Percentiles rank a stretch among this genome's conserved stretches.
These are phyloP conservation scores for Xylaria sp. DNA, from an alignment of 2,329 filamentous ascomycete species.

Conservation along the genomic window DNA sequence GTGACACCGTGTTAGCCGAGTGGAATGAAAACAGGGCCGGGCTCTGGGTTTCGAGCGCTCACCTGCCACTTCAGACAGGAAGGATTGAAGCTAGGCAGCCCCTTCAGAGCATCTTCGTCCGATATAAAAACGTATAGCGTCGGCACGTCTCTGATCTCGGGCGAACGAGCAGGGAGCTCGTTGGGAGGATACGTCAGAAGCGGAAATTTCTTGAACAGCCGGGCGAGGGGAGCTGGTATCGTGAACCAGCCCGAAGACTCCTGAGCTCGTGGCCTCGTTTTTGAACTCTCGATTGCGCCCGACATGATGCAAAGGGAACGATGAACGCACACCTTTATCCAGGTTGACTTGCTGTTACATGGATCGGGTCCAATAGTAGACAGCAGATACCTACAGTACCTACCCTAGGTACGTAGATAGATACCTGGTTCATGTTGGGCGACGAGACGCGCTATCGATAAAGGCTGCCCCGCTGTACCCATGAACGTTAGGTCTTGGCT, in stretches of 20 bases:
- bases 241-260: conserved; percentile 52
- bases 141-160: conserved; percentile 50
- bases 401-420: too few species aligned
- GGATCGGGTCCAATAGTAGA: too few species aligned
- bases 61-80: conserved; percentile 97
- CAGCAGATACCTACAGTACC: too few species aligned
- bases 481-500: too few species aligned
- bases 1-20: background rate
- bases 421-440: too few species aligned
- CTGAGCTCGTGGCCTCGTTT: conserved; percentile 27
- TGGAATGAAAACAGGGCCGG: background rate
- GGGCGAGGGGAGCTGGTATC: conserved; percentile 77
- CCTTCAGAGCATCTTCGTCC: conserved; percentile 62
- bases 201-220: conserved; percentile 84
- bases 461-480: too few species aligned
- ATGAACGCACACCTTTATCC: too few species aligned
- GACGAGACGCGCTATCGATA: background rate
- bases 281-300: conserved; percentile 1
- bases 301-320: conserved; percentile 15
- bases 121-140: conserved; percentile 80
- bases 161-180: conserved; percentile 63
- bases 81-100: conserved; percentile 84
- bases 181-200: conserved; percentile 77
- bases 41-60: conserved; percentile 37
- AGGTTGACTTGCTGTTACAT: too few species aligned